Percentiles rank a stretch among this genome's conserved stretches.
Conservation (phyloP, 345 rosid species). For the Corchorus olitorius region DNA sequence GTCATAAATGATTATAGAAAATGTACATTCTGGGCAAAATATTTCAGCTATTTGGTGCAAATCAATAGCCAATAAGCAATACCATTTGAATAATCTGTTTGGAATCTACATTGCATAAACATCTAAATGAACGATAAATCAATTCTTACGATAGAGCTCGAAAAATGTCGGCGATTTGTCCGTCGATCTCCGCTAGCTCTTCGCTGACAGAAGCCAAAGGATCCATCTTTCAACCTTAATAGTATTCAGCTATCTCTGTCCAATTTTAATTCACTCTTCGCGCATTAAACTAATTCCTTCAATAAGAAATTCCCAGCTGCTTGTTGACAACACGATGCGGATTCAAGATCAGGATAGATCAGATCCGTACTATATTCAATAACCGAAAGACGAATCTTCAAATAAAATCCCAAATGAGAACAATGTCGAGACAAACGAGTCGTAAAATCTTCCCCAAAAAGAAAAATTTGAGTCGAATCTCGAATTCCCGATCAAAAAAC, state of each 20-base stretch:
- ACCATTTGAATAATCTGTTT: not conserved
- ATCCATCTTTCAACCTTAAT: conserved; percentile 51
- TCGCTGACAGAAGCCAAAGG: conserved; percentile 66
- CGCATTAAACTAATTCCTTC: conserved; percentile 9
- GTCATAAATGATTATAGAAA: not conserved
- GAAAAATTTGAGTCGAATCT: not conserved
- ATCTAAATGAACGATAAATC: not conserved
- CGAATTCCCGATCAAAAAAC: not conserved
- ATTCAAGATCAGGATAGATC: conserved; percentile 4
- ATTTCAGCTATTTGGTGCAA: not conserved
- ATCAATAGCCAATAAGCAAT: not conserved
- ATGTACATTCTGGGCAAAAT: not conserved
- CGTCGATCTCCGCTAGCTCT: conserved; percentile 84
- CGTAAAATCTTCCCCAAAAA: not conserved
- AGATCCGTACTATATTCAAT: conserved; percentile 3
- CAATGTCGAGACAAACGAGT: not conserved
- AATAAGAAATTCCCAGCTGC: not conserved
- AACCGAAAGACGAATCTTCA: conserved; percentile 1
- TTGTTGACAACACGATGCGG: not conserved
- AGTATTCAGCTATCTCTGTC: not conserved
- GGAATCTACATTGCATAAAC: not conserved
- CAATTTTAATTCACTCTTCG: not conserved
- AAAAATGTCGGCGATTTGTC: conserved; percentile 81
- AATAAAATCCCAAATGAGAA: not conserved
- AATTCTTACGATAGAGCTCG: conserved; percentile 81